Evolutionary conservation across 2,329 filamentous ascomycete genomes (phyloP).

Genomic region (Lachnellula occidentalis): DNA sequence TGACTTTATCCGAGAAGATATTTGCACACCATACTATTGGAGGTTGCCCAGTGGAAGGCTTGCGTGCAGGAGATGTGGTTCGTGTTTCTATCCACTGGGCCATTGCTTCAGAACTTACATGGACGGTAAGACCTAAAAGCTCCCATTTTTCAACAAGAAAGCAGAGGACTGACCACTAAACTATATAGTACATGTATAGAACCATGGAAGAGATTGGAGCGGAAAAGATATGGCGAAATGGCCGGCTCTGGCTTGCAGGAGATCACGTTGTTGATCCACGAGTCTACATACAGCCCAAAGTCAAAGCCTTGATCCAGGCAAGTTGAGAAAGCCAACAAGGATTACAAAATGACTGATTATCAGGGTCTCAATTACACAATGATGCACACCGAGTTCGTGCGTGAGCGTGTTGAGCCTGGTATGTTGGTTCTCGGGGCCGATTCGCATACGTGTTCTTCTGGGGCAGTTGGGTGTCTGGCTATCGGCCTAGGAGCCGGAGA

Average conservation of each 20-base stretch:
- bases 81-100: conserved; percentile 42
- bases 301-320: conserved; percentile 33
- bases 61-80: conserved; percentile 35
- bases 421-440: conserved; percentile 40
- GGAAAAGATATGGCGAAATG: conserved; percentile 40
- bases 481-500: conserved; percentile 43
- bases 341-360: conserved; percentile 38
- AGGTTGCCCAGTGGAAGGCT: conserved; percentile 23
- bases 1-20: conserved; percentile 42
- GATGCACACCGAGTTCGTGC: conserved; percentile 42
- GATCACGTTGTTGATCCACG: conserved; percentile 45
- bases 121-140: conserved; percentile 28
- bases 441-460: conserved; percentile 42
- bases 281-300: conserved; percentile 24
- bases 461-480: conserved; percentile 36
- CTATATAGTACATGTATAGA: conserved; percentile 29
- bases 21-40: conserved; percentile 37
- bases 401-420: conserved; percentile 40
- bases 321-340: conserved; percentile 35
- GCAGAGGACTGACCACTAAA: background rate
- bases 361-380: conserved; percentile 32
- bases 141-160: background rate
- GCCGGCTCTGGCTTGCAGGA: conserved; percentile 44
- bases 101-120: conserved; percentile 39
- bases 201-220: conserved; percentile 34